Evolutionary conservation across 768 basidiomycete genomes (phyloP), one percentile per base, ranked within the genome.

Genomic region (Boletus coccyginus): DNA sequence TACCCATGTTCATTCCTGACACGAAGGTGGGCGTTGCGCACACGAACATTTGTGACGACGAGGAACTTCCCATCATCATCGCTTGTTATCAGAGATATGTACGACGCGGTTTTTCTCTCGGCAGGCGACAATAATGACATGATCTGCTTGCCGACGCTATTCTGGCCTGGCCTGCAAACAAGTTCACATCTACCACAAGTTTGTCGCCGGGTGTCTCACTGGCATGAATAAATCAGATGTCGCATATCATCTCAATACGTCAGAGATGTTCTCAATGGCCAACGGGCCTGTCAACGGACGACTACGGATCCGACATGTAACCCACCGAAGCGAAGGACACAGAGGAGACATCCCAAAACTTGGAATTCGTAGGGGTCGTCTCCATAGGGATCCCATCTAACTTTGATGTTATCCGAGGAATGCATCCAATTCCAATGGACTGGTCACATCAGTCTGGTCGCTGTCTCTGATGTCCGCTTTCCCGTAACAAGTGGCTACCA

Each of bases 171-270:
- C 27, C 21, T 19, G 13, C 12, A 21, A 27, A 27, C 3, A 38
- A 3, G 35, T 60, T 46, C 46, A 78, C 78, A 79, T 71, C 59
- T 71, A 78, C 76, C 78, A 82, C 32, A 76, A 7, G 2, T 70
- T 56, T 40, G 72, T 75, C 2, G 74, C 74, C 0, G 81, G 80
- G 59, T 82, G 81, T 21, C 65, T 71, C 11, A 73, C 54, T 56
- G 21, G 21, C 21, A 73, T 55, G 57, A 76, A 78, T 4, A 82
- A 47, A 66, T 80, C 81, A 0, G 73, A 73, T 1, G 76, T 79
- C 0, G 74, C 76, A 50, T 77, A 63, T 2, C 52, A 52, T 39
- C 76, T 56, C 7, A 60, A 27, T 27, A 27, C 53, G 6, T 76
- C 78, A 4, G 70, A 60, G 7, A 75, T 52, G 58, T 80, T 80